Evolutionary conservation across 495 filamentous ascomycete species (phyloP).

Genomic region (Talaromyces proteolyticus): DNA sequence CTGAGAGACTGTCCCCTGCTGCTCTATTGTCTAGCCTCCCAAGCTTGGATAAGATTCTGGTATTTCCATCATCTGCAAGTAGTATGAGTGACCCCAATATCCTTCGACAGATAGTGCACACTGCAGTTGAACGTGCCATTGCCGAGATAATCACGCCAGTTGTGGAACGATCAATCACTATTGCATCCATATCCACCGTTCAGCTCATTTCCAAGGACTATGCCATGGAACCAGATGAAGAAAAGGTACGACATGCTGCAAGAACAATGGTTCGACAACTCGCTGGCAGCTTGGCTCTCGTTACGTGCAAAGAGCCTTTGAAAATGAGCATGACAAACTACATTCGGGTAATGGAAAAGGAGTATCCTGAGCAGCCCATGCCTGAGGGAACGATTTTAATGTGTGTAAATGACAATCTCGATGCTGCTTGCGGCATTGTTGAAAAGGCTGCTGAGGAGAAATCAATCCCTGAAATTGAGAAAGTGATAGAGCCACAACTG

Average conservation of each 20-base stretch:
- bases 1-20: slow-evolving; percentile 65
- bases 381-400: slow-evolving; percentile 88
- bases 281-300: slow-evolving; percentile 85
- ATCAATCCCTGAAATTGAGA: slow-evolving; percentile 88
- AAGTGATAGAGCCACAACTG: slow-evolving; percentile 73
- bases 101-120: slow-evolving; percentile 75
- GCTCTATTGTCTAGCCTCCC: slow-evolving; percentile 71
- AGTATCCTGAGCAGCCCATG: slow-evolving; percentile 65
- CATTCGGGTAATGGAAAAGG: slow-evolving; percentile 69
- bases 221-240: slow-evolving; percentile 84
- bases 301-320: slow-evolving; percentile 97
- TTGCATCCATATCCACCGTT: slow-evolving; percentile 90
- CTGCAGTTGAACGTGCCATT: slow-evolving; percentile 79
- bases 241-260: slow-evolving; percentile 74
- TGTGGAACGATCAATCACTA: slow-evolving; percentile 94
- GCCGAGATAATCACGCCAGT: slow-evolving; percentile 95
- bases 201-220: slow-evolving; percentile 96
- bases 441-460: slow-evolving; percentile 92
- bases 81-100: slow-evolving; percentile 62
- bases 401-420: slow-evolving; percentile 97
- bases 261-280: slow-evolving; percentile 89
- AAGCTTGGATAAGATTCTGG: slow-evolving; percentile 66
- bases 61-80: slow-evolving; percentile 69
- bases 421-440: slow-evolving; percentile 84
- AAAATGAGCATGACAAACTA: slow-evolving; percentile 95